Evolutionary conservation across 768 basidiomycete genomes (phyloP).

Genomic region (Lactarius sanguifluus): DNA sequence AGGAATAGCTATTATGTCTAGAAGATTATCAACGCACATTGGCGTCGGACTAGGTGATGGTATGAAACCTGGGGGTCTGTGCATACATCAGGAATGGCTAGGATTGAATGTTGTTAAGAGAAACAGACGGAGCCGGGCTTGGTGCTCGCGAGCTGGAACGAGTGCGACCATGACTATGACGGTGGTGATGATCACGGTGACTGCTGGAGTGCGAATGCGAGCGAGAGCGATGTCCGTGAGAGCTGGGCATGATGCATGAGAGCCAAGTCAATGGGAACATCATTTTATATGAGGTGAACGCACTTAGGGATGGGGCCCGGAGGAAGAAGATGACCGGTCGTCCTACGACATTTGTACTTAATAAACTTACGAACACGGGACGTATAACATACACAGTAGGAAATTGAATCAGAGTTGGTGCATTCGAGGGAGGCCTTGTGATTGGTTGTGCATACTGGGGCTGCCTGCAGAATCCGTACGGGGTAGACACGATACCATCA

Average conservation of each 20-base stretch:
- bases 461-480: constrained; percentile 5
- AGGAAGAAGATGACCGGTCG: constrained; percentile 7
- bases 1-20: not conserved
- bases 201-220: constrained; percentile 8
- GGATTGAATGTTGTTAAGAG: not conserved
- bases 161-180: not conserved
- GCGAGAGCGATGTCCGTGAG: constrained; percentile 6
- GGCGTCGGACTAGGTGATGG: not conserved
- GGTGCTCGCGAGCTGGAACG: constrained; percentile 7
- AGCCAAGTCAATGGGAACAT: not conserved
- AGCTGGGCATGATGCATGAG: constrained; percentile 1
- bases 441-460: constrained; percentile 3
- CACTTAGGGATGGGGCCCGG: constrained; percentile 14
- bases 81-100: not conserved
- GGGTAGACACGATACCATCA: constrained; percentile 1
- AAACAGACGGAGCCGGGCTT: constrained; percentile 19
- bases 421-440: constrained; percentile 2
- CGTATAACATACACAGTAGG: constrained; percentile 2
- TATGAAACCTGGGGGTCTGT: constrained; percentile 1
- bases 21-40: constrained; percentile 4
- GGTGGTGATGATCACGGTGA: not conserved
- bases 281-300: not conserved
- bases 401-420: not conserved
- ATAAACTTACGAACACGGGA: not conserved
- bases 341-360: not conserved